Evolutionary conservation across 2,329 filamentous ascomycete genomes (phyloP).

Genomic region (Colletotrichum sublineola): DNA sequence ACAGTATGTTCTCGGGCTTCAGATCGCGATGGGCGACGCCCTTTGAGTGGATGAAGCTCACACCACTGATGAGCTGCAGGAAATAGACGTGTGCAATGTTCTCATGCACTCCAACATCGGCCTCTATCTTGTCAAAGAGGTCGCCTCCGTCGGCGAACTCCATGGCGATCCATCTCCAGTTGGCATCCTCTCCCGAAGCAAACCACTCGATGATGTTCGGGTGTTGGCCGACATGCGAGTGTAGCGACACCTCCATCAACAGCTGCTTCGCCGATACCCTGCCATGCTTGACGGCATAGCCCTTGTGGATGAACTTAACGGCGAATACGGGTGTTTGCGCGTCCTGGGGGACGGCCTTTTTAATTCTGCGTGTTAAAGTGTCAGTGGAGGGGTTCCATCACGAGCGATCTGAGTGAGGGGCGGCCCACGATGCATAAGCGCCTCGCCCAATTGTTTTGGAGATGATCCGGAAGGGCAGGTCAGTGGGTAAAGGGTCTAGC

Average conservation of each 20-base stretch:
- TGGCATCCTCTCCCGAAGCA: slow-evolving; percentile 83
- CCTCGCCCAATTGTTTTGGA: slow-evolving; percentile 97
- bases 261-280: slow-evolving; percentile 91
- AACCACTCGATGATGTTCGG: slow-evolving; percentile 96
- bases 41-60: slow-evolving; percentile 96
- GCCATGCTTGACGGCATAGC: slow-evolving; percentile 90
- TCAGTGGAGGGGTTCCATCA: slow-evolving; percentile 32
- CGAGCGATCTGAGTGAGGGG: slow-evolving; percentile 17
- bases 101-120: slow-evolving; percentile 92
- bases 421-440: slow-evolving; percentile 90
- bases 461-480: slow-evolving; percentile 93
- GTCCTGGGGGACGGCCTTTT: slow-evolving; percentile 87
- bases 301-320: slow-evolving; percentile 99
- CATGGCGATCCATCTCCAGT: slow-evolving; percentile 99
- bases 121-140: slow-evolving; percentile 99
- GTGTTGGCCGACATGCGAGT: slow-evolving; percentile 89
- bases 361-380: slow-evolving; percentile 72
- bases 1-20: slow-evolving; percentile 94
- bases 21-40: slow-evolving; percentile 93
- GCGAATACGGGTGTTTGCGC: slow-evolving; percentile 84
- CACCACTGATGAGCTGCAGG: slow-evolving; percentile 87
- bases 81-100: slow-evolving; percentile 98
- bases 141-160: slow-evolving; percentile 96
- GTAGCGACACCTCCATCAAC: slow-evolving; percentile 89
- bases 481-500: slow-evolving; percentile 83